Conservation (phyloP, 129 eudicot species). For the Smallanthus sonchifolius region DNA sequence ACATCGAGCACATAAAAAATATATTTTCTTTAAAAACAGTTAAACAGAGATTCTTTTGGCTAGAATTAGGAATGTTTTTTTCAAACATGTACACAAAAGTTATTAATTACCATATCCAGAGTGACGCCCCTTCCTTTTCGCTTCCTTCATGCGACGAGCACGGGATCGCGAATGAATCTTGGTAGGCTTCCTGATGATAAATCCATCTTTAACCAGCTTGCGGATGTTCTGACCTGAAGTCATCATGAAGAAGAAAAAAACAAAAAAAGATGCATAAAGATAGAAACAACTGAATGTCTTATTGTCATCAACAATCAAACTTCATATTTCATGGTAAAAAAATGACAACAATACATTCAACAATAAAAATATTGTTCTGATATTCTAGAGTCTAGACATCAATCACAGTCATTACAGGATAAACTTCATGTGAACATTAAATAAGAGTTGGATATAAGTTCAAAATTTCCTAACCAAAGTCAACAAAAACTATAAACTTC, state of each 20-base stretch:
- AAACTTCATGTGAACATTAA: too few relatives aligned
- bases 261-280: not conserved
- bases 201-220: slow-evolving; percentile 84
- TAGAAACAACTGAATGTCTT: not conserved
- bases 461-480: not conserved
- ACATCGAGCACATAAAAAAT: not conserved
- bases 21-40: not conserved
- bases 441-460: too few relatives aligned
- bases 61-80: not conserved
- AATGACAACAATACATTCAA: not conserved
- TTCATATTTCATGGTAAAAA: not conserved
- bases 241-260: not conserved
- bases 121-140: slow-evolving; percentile 91
- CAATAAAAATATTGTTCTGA: not conserved
- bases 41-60: not conserved
- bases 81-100: too few relatives aligned
- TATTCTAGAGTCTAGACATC: not conserved
- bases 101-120: slow-evolving; percentile 93
- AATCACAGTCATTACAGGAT: too few relatives aligned
- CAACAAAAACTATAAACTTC: not conserved
- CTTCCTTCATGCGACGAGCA: slow-evolving; percentile 89
- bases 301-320: not conserved
- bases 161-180: slow-evolving; percentile 88
- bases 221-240: slow-evolving; percentile 75
- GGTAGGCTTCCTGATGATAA: slow-evolving; percentile 84